A percentile compares a stretch with the other conserved stretches of the same genome.
phyloP scores from a whole-genome alignment of 805 yeast species.

The Yamadazyma sp. region DNA sequence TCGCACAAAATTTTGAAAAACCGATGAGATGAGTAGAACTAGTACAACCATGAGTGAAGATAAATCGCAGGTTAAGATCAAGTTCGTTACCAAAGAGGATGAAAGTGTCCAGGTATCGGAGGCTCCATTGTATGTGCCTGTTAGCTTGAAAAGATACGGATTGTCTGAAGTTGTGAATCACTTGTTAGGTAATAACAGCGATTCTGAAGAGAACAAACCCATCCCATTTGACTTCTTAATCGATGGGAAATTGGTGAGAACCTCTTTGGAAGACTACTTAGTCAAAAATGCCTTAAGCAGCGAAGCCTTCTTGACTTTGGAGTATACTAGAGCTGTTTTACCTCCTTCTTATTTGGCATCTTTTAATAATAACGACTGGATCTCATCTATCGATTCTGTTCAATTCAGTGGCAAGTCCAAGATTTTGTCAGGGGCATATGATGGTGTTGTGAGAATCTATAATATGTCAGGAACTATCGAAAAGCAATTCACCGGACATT shows the following conservation, averaged over 20 bases:
- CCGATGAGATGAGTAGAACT: slow-evolving; percentile 6
- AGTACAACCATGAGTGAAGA: slow-evolving; percentile 13
- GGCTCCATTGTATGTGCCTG: slow-evolving; percentile 86
- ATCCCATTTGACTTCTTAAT: slow-evolving; percentile 92
- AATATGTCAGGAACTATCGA: slow-evolving; percentile 76
- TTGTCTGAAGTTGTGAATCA: slow-evolving; percentile 95
- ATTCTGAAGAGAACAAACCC: slow-evolving; percentile 48
- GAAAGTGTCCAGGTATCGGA: slow-evolving; percentile 67
- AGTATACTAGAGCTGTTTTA: slow-evolving; percentile 86
- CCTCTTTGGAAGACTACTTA: slow-evolving; percentile 78
- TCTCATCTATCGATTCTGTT: slow-evolving; percentile 67
- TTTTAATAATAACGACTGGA: slow-evolving; percentile 93
- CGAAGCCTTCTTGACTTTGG: slow-evolving; percentile 77
- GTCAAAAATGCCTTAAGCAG: slow-evolving; percentile 73
- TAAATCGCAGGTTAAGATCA: slow-evolving; percentile 71
- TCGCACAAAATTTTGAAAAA: slow-evolving; percentile 7
- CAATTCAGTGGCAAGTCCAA: slow-evolving; percentile 45
- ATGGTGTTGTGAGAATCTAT: slow-evolving; percentile 91
- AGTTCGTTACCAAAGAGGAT: slow-evolving; percentile 85
- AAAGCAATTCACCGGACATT: slow-evolving; percentile 83
- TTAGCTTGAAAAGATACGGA: slow-evolving; percentile 82
- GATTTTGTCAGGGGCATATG: slow-evolving; percentile 88
- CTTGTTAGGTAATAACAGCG: slow-evolving; percentile 47
- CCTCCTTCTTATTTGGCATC: slow-evolving; percentile 94
- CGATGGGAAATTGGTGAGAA: slow-evolving; percentile 77